Evolutionary conservation across 306 rosid species (phyloP), one percentile per base, ranked within the genome.

Genomic region (Vigna mungo): DNA sequence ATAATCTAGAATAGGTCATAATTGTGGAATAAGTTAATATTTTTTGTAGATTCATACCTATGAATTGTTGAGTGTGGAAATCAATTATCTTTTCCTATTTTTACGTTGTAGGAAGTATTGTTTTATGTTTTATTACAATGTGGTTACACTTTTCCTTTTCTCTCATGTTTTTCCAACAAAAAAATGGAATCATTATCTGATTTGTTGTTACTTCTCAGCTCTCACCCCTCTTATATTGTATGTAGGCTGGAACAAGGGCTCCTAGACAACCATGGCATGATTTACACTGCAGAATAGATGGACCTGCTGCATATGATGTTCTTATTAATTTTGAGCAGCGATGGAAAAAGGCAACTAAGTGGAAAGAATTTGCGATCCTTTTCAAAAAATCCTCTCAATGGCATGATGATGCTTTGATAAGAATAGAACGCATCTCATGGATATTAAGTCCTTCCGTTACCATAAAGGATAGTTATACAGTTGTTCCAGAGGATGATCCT

Each of bases 261-360:
- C 99, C 99, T 53, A 84, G 99, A 86, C 82, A 96, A 86, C 99
- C 99, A 30, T 96, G 99, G 99, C 99, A 96, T 85, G 99, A 96
- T 83, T 83, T 87, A 87, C 99, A 96, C 81, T 84, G 96, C 86
- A 88, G 90, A 88, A 85, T 96, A 68, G 97, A 96, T 15, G 99
- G 98, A 64, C 97, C 97, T 72, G 97, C 98, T 77, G 99, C 99
- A 34, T 96, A 92, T 58, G 99, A 96, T 84, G 83, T 92, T 87
- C 96, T 96, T 73, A 77, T 91, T 76, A 92, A 96, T 86, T 96
- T 96, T 77, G 99, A 96, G 84, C 97, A 92, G 84, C 96, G 98
- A 36, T 96, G 98, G 99, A 91, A 70, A 81, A 91, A 71, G 88
- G 81, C 97, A 36, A 92, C 91, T 12, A 82, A 70, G 79, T 91